Evolutionary conservation across 2,329 filamentous ascomycete genomes (phyloP), one percentile per base, ranked within the genome.

Genomic region (Trichophyton schoenleinii): DNA sequence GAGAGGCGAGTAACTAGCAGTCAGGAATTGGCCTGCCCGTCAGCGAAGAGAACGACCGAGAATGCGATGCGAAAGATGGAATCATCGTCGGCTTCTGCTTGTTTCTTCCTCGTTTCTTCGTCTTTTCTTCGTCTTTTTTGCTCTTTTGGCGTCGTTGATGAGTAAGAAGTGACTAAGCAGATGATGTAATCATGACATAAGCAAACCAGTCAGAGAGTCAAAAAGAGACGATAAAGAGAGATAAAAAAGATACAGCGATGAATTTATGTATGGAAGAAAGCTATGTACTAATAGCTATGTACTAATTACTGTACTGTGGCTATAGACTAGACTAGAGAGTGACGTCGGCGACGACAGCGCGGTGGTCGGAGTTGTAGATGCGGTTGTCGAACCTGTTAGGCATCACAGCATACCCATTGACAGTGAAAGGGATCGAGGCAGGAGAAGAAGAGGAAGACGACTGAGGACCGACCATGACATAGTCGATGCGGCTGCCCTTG

Each of bases 341-440:
- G 75, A 64, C 3, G 73, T 84, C 82, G 1, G 77, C 79, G 53
- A 84, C 77, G 3, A 84, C 82, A 53, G 78, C 79, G 53, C 80
- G 73, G 68, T 84, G 82, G 67, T 84, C 82, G 62, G 80, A 83
- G 61, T 72, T 75, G 65, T 75, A 81, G 2, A 83, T 71, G 1
- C 76, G 77, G 65, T 83, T 79, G 52, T 85, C 82, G 65, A 83
- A 84, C 53, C 70, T 68, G 65, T 81, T 84, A 8, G 74, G 70
- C 57, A 84, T 66, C 2, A 83, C 81, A 7, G 77, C 75, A 68
- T 81, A 83, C 2, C 73, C 77, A 63, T 75, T 69, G 2, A 79
- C 71, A 36, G 63, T 66, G 77, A 80, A 81, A 4, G 66, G 67
- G 8, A 52, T 15, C 13, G 31, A 31, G 1, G 28, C 52, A 48